phyloP scores from a whole-genome alignment of 2,329 filamentous ascomycete species.

The Remersonia thermophila region DNA sequence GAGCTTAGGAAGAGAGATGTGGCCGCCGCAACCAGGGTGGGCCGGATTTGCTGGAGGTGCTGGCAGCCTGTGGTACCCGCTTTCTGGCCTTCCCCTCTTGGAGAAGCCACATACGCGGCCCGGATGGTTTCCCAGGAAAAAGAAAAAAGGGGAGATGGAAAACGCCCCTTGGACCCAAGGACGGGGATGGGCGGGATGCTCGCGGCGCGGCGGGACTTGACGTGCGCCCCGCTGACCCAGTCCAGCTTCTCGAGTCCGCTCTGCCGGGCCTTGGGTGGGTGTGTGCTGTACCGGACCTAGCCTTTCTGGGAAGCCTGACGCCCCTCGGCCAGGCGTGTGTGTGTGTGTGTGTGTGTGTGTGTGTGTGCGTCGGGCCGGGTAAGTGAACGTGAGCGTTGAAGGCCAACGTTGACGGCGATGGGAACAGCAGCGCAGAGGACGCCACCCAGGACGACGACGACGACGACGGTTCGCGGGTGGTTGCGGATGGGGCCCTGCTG shows the following conservation, averaged over 20 bases:
- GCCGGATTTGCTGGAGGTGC: slow-evolving; percentile 19
- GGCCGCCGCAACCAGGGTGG: slow-evolving; percentile 17
- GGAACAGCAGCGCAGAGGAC: too few species aligned
- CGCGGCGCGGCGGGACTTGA: slow-evolving; percentile 3
- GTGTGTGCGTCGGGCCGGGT: too few species aligned
- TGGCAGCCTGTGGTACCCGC: slow-evolving; percentile 7
- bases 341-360: too few species aligned
- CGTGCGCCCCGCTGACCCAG: slow-evolving; percentile 9
- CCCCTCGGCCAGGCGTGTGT: background rate
- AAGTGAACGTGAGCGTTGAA: too few species aligned
- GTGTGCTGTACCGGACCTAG: background rate
- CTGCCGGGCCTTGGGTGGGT: slow-evolving; percentile 2
- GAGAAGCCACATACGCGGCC: slow-evolving; percentile 1
- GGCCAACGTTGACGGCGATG: too few species aligned
- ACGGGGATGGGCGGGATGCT: slow-evolving; percentile 3
- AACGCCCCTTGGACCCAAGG: too few species aligned
- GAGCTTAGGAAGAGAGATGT: slow-evolving; percentile 5
- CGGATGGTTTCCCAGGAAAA: slow-evolving; percentile 1
- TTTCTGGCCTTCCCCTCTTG: slow-evolving; percentile 7
- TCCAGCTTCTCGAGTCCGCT: slow-evolving; percentile 4
- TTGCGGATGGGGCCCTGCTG: too few species aligned
- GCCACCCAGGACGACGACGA: too few species aligned
- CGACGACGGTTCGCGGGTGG: too few species aligned
- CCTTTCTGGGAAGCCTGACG: background rate
- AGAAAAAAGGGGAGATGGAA: too few species aligned